A percentile compares a stretch with the other conserved stretches of the same genome.
These are phyloP conservation scores for Clathrus columnatus DNA, from an alignment of 768 basidiomycete genomes.

Conservation along the genomic window DNA sequence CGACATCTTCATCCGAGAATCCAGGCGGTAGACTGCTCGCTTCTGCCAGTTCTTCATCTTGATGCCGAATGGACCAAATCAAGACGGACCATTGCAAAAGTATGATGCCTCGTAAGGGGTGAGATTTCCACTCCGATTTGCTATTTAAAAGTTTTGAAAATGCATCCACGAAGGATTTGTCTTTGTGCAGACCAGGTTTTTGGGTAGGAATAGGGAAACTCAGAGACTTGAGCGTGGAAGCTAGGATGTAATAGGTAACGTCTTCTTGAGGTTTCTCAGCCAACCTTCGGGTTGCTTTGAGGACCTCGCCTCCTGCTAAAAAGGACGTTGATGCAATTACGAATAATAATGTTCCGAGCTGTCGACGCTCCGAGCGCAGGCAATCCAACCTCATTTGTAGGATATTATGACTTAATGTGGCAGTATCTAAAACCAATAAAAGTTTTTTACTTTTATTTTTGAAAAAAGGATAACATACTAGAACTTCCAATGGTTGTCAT, in stretches of 20 bases:
- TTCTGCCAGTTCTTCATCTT: constrained; percentile 55
- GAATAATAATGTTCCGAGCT: constrained; percentile 54
- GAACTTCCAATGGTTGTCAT: constrained; percentile 50
- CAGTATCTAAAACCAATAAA: constrained; percentile 10
- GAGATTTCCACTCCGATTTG: constrained; percentile 55
- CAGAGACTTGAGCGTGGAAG: constrained; percentile 52
- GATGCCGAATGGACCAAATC: constrained; percentile 65
- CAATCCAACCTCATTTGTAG: constrained; percentile 63
- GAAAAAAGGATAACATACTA: constrained; percentile 32
- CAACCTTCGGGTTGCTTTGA: constrained; percentile 63
- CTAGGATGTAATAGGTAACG: constrained; percentile 61
- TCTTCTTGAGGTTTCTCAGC: constrained; percentile 54
- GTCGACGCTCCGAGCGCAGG: constrained; percentile 63
- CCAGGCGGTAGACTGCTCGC: constrained; percentile 32
- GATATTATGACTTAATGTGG: constrained; percentile 56
- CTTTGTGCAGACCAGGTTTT: constrained; percentile 5
- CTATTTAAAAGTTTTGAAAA: constrained; percentile 20
- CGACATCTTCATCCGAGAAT: constrained; percentile 70
- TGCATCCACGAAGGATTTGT: constrained; percentile 6
- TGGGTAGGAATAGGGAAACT: constrained; percentile 21
- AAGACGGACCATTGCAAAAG: constrained; percentile 87
- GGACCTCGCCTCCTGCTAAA: constrained; percentile 51
- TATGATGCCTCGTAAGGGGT: constrained; percentile 60
- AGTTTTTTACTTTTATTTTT: constrained; percentile 18
- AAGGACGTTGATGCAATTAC: constrained; percentile 55